Base-by-base conservation (phyloP, 2,329 filamentous ascomycete genomes). In the Pseudocercospora crystallina region DNA sequence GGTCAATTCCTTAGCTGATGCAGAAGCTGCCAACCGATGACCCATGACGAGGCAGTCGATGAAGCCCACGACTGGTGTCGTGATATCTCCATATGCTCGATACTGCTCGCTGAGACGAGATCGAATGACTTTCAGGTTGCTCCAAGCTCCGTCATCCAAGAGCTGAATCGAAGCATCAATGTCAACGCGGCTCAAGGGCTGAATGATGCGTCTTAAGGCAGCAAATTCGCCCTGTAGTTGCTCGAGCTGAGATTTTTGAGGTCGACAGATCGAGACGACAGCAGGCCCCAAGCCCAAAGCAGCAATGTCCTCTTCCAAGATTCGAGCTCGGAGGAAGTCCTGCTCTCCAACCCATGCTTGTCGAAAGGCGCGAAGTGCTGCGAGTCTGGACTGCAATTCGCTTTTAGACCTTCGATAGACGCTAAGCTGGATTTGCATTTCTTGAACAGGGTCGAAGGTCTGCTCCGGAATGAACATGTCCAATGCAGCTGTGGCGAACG, bases 401-500 rank as follows among this genome's bases (percentile, higher is more conserved):
- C 67, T 58, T 40, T 81, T 79, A 34, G 87, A 76, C 49, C 83
- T 75, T 13, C 74, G 66, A 64, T 86, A 78, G 15, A 81, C 73
- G 47, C 78, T 69, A 14, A 82, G 80, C 60, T 90, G 85, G 13
- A 96, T 80, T 45, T 76, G 75, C 5, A 80, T 71, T 43, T 74
- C 74, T 31, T 84, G 67, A 2, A 83, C 83, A 1, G 94, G 94
- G 68, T 99, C 94, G 62, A 92, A 94, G 3, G 87, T 80, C 59
- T 86, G 85, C 68, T 95, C 86, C 0, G 95, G 91, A 2, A 97
- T 84, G 64, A 92, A 96, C 2, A 96, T 77, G 55, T 81, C 81
- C 41, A 97, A 76, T 34, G 86, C 82, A 12, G 85, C 85, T 14
- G 91, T 71, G 1, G 89, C 86, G 53, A 96, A 84, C 43, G 86